A percentile compares a stretch with the other conserved stretches of the same genome.
These are phyloP conservation scores for Botryococcus braunii DNA, from an alignment of 163 green algal species.

Conservation along the genomic window DNA sequence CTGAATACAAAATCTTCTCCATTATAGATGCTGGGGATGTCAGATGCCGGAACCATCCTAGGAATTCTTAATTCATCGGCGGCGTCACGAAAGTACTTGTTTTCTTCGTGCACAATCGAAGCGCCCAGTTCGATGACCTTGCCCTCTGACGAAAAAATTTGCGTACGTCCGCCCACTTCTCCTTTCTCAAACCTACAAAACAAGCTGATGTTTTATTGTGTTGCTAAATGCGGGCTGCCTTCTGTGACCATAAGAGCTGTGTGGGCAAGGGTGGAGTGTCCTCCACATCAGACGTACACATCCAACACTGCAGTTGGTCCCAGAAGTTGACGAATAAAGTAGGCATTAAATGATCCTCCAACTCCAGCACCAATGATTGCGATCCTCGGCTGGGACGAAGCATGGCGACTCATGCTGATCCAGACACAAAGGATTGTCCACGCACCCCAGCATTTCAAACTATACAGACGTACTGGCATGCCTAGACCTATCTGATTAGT, in stretches of 20 bases:
- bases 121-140: slow-evolving; percentile 20
- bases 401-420: not conserved
- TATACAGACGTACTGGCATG: not conserved
- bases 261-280: no score
- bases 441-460: not conserved
- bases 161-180: slow-evolving; percentile 10
- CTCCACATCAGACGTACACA: slow-evolving; percentile 12
- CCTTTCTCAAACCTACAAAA: slow-evolving; percentile 9
- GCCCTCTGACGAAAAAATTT: slow-evolving; percentile 6
- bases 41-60: no score
- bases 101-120: slow-evolving; percentile 17
- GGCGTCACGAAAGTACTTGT: slow-evolving; percentile 25
- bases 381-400: not conserved
- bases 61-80: no score
- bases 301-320: not conserved
- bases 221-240: not conserved
- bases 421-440: not conserved
- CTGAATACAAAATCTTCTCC: no score
- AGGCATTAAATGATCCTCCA: slow-evolving; percentile 9
- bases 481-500: not conserved
- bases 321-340: slow-evolving; percentile 8
- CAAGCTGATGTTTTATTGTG: not conserved
- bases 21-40: no score
- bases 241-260: not conserved
- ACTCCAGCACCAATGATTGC: slow-evolving; percentile 18